Evolutionary conservation across 495 filamentous ascomycete species (phyloP).

Genomic region (Letharia lupina): DNA sequence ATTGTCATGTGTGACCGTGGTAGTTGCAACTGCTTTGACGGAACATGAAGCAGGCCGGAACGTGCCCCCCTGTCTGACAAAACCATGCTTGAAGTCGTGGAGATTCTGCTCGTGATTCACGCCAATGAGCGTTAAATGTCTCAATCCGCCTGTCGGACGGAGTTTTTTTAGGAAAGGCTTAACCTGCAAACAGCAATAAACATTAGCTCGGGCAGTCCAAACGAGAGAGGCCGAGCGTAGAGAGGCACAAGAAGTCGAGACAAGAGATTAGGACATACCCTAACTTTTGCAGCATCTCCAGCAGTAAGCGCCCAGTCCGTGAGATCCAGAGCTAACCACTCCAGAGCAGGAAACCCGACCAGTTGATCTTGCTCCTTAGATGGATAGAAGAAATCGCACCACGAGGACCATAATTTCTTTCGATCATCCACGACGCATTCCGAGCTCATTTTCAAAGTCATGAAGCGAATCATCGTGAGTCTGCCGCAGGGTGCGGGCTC

Average conservation of each 20-base stretch:
- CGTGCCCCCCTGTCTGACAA: background rate
- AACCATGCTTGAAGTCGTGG: background rate
- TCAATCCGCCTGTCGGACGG: slow-evolving; percentile 1
- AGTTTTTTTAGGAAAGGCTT: background rate
- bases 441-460: background rate
- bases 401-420: background rate
- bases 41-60: background rate
- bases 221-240: no score
- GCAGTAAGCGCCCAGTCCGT: background rate
- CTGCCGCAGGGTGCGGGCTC: background rate
- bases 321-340: background rate
- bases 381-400: background rate
- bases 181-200: background rate
- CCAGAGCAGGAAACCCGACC: background rate
- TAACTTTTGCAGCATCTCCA: background rate
- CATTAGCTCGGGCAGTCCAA: no score
- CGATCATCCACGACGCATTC: background rate
- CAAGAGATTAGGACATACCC: background rate
- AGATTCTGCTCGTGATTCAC: background rate
- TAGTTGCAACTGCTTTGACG: background rate
- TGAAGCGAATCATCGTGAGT: background rate
- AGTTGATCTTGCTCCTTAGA: background rate
- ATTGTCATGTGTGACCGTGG: background rate
- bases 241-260: background rate
- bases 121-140: background rate